Percentiles rank a stretch among this genome's conserved stretches.
Evolutionary conservation across 768 basidiomycete species (phyloP).

Genomic region (Trametes maxima): DNA sequence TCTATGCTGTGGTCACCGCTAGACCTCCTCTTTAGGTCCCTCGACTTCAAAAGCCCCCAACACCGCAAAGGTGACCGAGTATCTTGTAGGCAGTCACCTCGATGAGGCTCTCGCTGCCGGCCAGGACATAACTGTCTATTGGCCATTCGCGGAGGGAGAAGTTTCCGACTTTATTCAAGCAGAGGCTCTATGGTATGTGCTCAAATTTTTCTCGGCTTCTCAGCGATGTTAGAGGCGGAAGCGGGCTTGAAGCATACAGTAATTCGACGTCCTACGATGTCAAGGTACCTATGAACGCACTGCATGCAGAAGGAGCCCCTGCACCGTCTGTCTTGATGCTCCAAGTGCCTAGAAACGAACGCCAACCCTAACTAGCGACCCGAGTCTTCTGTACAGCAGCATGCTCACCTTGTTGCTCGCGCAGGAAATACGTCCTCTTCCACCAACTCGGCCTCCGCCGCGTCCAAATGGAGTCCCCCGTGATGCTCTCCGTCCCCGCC

Average conservation of each 20-base stretch:
- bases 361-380: no score
- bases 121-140: constrained; percentile 73
- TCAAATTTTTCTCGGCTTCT: background rate
- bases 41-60: constrained; percentile 50
- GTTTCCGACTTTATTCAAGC: constrained; percentile 82
- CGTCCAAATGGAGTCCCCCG: constrained; percentile 85
- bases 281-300: no score
- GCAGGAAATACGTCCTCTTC: constrained; percentile 87
- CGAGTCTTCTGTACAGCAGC: no score
- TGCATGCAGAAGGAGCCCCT: no score
- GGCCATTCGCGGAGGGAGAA: constrained; percentile 79
- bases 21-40: constrained; percentile 29
- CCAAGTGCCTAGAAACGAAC: no score
- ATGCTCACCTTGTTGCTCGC: background rate
- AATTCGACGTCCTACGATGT: no score
- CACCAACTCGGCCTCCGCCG: constrained; percentile 72
- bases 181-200: constrained; percentile 82
- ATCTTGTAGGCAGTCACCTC: constrained; percentile 78
- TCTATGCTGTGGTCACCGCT: constrained; percentile 27
- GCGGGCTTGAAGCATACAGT: no score
- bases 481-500: constrained; percentile 70
- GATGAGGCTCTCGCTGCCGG: constrained; percentile 79
- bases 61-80: constrained; percentile 68
- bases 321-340: no score
- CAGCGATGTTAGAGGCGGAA: background rate